Conservation (phyloP, 345 rosid genomes). For the Acer negundo region DNA sequence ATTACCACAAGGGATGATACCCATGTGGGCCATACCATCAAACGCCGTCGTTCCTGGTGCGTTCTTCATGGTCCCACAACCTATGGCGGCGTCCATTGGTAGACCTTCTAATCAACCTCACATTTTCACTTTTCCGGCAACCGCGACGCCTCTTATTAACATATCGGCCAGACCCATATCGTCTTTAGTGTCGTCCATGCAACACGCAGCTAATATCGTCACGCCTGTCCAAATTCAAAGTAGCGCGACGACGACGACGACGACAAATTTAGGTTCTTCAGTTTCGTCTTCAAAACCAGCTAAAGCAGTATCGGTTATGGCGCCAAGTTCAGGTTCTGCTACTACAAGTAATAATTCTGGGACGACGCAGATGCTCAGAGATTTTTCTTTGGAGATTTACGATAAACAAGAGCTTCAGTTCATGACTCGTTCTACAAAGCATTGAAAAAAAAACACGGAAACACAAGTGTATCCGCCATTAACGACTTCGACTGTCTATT, state of each 20-base stretch:
- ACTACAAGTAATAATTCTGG: conserved; percentile 6
- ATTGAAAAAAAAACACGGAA: conserved; percentile 22
- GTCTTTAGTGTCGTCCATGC: conserved; percentile 60
- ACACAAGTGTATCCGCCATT: conserved; percentile 29
- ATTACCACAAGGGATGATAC: conserved; percentile 64
- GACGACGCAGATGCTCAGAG: conserved; percentile 63
- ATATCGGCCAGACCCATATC: conserved; percentile 56
- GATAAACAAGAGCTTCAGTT: conserved; percentile 74
- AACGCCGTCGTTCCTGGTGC: conserved; percentile 64
- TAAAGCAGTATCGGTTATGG: conserved; percentile 46
- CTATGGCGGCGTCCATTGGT: conserved; percentile 27
- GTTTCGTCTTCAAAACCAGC: conserved; percentile 36
- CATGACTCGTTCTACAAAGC: conserved; percentile 59
- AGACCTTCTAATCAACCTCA: conserved; percentile 57
- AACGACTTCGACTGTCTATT: neutral
- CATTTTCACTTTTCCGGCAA: conserved; percentile 60
- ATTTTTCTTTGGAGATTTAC: conserved; percentile 73
- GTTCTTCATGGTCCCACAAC: conserved; percentile 59
- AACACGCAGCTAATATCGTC: conserved; percentile 35
- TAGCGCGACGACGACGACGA: neutral
- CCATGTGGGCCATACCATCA: conserved; percentile 85
- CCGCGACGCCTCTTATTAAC: conserved; percentile 45
- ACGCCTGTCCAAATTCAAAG: conserved; percentile 31
- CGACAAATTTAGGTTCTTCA: conserved; percentile 23
- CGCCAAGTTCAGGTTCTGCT: conserved; percentile 56